Conservation (phyloP, 331 rosid species). For the Pyrus hybrid region DNA sequence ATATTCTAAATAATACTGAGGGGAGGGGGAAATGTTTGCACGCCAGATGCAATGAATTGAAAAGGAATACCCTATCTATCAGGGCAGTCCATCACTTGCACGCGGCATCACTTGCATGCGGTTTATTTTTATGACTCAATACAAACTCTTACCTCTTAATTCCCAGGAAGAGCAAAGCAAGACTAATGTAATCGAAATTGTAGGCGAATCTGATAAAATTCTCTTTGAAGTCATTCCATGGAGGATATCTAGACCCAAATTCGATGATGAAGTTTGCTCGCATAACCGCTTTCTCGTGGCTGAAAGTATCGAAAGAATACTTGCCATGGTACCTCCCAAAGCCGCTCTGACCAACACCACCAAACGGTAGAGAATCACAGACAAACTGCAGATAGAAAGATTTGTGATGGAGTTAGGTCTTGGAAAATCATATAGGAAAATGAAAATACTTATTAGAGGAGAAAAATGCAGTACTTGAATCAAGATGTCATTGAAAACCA, state of each 20-base stretch:
- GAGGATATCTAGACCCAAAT: slow-evolving; percentile 81
- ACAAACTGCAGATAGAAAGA: slow-evolving; percentile 45
- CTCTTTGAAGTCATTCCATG: slow-evolving; percentile 42
- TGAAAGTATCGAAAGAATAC: slow-evolving; percentile 74
- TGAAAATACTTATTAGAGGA: not conserved
- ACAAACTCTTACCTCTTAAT: slow-evolving; percentile 18
- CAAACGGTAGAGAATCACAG: slow-evolving; percentile 79
- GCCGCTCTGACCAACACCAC: slow-evolving; percentile 92
- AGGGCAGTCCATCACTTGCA: too few relatives aligned
- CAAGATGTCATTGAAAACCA: slow-evolving; percentile 64
- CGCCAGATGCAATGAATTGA: too few relatives aligned
- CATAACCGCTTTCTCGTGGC: slow-evolving; percentile 82
- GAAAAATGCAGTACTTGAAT: slow-evolving; percentile 48
- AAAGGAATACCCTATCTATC: too few relatives aligned
- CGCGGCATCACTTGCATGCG: too few relatives aligned
- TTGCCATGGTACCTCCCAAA: slow-evolving; percentile 93
- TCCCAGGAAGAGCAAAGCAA: slow-evolving; percentile 44
- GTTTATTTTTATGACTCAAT: too few relatives aligned
- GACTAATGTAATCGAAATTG: slow-evolving; percentile 47
- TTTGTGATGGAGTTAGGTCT: not conserved
- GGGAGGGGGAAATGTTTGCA: too few relatives aligned
- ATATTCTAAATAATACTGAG: too few relatives aligned
- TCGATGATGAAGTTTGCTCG: slow-evolving; percentile 53
- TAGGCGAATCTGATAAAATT: slow-evolving; percentile 65
- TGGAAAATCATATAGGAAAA: not conserved